Percentiles rank a stretch among this genome's conserved stretches.
phyloP scores from a whole-genome alignment of 2,329 filamentous ascomycete species.

The Aspergillus tubingensis region DNA sequence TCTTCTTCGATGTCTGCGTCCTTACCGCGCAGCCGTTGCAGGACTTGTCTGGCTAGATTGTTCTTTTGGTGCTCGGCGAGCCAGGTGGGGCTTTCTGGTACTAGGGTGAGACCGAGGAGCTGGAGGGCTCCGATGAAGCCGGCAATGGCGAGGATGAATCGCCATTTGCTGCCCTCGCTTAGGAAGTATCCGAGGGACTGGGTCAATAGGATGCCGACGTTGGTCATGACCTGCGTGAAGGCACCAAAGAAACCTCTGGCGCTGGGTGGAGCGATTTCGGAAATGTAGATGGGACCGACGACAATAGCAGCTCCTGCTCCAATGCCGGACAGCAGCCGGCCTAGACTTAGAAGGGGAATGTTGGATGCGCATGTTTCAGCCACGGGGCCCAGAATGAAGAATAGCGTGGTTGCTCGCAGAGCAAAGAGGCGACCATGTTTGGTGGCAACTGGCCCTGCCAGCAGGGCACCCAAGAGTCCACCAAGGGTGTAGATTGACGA shows the following conservation, averaged over 20 bases:
- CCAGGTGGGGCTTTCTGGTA: slow-evolving; percentile 88
- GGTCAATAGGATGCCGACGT: slow-evolving; percentile 80
- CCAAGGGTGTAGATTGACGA: slow-evolving; percentile 91
- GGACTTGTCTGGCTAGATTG: slow-evolving; percentile 62
- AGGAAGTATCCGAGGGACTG: slow-evolving; percentile 87
- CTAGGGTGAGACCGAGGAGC: slow-evolving; percentile 68
- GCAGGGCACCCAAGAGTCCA: slow-evolving; percentile 79
- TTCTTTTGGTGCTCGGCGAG: slow-evolving; percentile 67
- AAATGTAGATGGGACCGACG: slow-evolving; percentile 91
- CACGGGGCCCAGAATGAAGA: slow-evolving; percentile 74
- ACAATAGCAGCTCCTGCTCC: slow-evolving; percentile 89
- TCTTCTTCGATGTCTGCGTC: slow-evolving; percentile 72
- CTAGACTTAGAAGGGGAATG: slow-evolving; percentile 68
- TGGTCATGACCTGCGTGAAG: slow-evolving; percentile 90
- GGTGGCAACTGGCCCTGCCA: slow-evolving; percentile 76
- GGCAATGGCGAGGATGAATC: slow-evolving; percentile 76
- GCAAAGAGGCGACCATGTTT: slow-evolving; percentile 71
- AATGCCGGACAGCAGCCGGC: slow-evolving; percentile 76
- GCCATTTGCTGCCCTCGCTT: slow-evolving; percentile 77
- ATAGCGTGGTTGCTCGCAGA: slow-evolving; percentile 74
- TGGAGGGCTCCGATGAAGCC: slow-evolving; percentile 69
- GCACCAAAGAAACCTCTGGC: slow-evolving; percentile 76
- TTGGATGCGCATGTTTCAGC: slow-evolving; percentile 72
- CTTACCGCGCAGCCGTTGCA: slow-evolving; percentile 75
- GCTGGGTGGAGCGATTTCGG: slow-evolving; percentile 77